A percentile compares a stretch with the other conserved stretches of the same genome.
Evolutionary conservation across 768 basidiomycete species (phyloP).

Genomic region (Suillus ampliporus): DNA sequence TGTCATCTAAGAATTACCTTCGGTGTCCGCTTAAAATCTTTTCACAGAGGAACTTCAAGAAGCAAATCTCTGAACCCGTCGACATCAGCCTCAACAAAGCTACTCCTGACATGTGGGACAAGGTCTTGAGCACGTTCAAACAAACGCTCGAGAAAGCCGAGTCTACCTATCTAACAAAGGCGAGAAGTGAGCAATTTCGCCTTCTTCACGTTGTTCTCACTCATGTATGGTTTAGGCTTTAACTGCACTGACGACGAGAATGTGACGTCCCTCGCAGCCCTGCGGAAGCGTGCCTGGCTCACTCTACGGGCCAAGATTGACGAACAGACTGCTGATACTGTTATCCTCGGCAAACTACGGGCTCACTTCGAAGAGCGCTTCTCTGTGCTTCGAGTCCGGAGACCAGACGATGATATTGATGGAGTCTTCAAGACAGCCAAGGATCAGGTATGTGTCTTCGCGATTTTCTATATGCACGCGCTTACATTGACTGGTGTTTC

Average conservation of each 20-base stretch:
- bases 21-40: background rate
- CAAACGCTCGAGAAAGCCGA: slow-evolving; percentile 77
- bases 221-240: slow-evolving; percentile 64
- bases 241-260: slow-evolving; percentile 96
- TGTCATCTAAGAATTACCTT: slow-evolving; percentile 20
- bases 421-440: slow-evolving; percentile 89
- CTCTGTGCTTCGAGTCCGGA: slow-evolving; percentile 97
- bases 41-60: slow-evolving; percentile 84
- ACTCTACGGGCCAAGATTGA: slow-evolving; percentile 85
- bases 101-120: slow-evolving; percentile 90
- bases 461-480: background rate
- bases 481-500: slow-evolving; percentile 15
- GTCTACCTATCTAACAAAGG: slow-evolving; percentile 82
- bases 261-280: slow-evolving; percentile 60
- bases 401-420: slow-evolving; percentile 96
- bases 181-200: slow-evolving; percentile 65
- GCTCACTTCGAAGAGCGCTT: slow-evolving; percentile 93
- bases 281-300: slow-evolving; percentile 87
- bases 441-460: slow-evolving; percentile 66
- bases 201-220: background rate
- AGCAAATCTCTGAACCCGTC: slow-evolving; percentile 89
- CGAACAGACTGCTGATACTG: slow-evolving; percentile 89
- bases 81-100: slow-evolving; percentile 85
- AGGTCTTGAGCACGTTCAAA: slow-evolving; percentile 73
- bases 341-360: slow-evolving; percentile 84